phyloP scores from a whole-genome alignment of 1,139 yeast species.

The Tardiomyces digboiensis region DNA sequence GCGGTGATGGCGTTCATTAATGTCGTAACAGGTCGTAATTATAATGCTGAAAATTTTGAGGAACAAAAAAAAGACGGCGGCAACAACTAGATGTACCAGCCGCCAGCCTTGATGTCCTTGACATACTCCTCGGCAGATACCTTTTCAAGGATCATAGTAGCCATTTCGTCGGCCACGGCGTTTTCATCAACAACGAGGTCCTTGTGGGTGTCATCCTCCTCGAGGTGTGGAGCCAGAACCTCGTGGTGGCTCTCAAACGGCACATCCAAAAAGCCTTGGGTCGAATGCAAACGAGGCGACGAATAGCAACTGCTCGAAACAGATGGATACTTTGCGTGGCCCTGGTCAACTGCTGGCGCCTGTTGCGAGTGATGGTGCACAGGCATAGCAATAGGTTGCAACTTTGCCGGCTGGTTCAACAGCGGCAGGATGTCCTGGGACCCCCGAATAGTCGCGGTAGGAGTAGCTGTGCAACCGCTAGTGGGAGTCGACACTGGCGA shows the following conservation, averaged over 20 bases:
- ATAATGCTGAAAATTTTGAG: not conserved
- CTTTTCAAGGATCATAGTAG: conserved; percentile 21
- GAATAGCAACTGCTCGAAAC: not conserved
- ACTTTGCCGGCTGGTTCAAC: not conserved
- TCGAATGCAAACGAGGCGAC: not conserved
- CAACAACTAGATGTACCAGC: not conserved
- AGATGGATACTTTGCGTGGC: not conserved
- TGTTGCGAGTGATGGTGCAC: not conserved
- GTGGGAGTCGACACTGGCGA: not conserved
- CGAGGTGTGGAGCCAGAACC: not conserved
- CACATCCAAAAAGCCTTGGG: not conserved
- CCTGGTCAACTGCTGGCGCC: not conserved
- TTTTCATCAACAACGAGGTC: conserved; percentile 10
- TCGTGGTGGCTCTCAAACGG: not conserved
- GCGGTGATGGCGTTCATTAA: too few species aligned
- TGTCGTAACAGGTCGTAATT: not conserved
- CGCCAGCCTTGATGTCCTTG: conserved; percentile 13
- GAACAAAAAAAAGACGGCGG: not conserved
- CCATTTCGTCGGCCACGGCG: conserved; percentile 22
- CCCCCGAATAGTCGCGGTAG: not conserved
- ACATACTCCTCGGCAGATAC: conserved; percentile 22
- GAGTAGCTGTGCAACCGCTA: not conserved
- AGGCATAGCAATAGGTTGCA: not conserved
- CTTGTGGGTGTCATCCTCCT: too few species aligned
- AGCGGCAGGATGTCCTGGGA: not conserved